phyloP scores from a whole-genome alignment of 176 grass and related monocot genomes.

The Carex pumila region DNA sequence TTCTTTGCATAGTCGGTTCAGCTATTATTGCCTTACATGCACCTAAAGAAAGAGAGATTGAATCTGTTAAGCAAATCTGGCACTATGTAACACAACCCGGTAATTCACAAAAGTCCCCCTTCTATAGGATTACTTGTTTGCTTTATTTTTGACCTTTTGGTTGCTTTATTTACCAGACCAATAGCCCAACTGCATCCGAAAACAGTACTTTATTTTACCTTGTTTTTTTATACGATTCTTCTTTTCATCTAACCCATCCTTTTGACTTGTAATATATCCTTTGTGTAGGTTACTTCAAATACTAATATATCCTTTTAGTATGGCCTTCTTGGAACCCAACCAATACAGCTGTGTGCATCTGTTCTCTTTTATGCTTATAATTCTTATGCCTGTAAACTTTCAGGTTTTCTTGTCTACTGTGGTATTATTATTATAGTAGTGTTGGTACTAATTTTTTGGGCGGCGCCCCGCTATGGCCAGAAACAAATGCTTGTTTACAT shows the following conservation, averaged over 20 bases:
- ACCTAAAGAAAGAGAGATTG: conserved; percentile 72
- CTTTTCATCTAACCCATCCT: not conserved
- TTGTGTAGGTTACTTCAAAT: not conserved
- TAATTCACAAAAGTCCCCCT: conserved; percentile 22
- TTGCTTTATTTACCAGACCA: not conserved
- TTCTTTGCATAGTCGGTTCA: conserved; percentile 91
- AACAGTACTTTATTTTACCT: not conserved
- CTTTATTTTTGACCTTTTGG: not conserved
- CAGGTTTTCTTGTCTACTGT: conserved; percentile 80
- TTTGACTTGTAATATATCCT: not conserved
- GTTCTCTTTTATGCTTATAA: not conserved
- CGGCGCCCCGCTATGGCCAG: conserved; percentile 79
- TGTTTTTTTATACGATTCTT: not conserved
- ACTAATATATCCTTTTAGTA: not conserved
- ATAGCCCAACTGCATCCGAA: not conserved
- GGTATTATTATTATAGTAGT: conserved; percentile 61
- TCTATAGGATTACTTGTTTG: not conserved
- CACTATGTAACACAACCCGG: conserved; percentile 92
- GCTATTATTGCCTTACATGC: conserved; percentile 93
- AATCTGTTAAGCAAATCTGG: conserved; percentile 94
- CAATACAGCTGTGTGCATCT: not conserved
- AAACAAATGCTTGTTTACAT: conserved; percentile 94
- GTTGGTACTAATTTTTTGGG: conserved; percentile 76
- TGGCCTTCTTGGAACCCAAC: not conserved
- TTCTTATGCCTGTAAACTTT: conserved; percentile 26